A percentile compares a stretch with the other conserved stretches of the same genome.
These are phyloP conservation scores for Thraustotheca clavata DNA, from an alignment of 352 stramenopile genomes.

Conservation along the genomic window DNA sequence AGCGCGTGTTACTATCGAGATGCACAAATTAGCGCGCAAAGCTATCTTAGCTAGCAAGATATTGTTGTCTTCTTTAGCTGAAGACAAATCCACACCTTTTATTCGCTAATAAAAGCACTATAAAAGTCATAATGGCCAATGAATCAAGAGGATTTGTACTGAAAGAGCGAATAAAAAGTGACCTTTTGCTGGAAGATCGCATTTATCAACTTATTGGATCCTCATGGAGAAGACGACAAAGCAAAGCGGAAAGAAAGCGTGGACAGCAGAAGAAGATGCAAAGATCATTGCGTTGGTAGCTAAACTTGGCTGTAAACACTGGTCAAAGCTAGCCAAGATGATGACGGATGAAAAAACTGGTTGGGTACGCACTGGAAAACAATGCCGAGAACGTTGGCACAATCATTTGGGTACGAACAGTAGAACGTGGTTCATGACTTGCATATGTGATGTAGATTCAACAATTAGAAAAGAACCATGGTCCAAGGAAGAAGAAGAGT, in stretches of 20 bases:
- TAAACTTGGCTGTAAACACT: conserved; percentile 18
- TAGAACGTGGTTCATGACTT: not conserved
- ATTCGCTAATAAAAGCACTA: no score
- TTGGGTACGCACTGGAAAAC: conserved; percentile 5
- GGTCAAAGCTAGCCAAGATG: conserved; percentile 21
- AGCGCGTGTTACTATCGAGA: no score
- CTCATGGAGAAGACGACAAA: not conserved
- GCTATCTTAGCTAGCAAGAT: no score
- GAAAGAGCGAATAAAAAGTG: no score
- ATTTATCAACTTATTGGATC: not conserved
- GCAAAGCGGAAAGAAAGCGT: conserved; percentile 16
- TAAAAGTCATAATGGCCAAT: no score
- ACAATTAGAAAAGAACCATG: conserved; percentile 33
- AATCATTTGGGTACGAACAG: conserved; percentile 10
- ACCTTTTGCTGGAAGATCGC: conserved; percentile 13
- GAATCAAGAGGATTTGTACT: no score
- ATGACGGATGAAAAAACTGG: conserved; percentile 1
- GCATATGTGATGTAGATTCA: conserved; percentile 31
- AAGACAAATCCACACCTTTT: no score
- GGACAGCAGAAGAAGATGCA: conserved; percentile 15
- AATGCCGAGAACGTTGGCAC: conserved; percentile 21
- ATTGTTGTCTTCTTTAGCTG: no score
- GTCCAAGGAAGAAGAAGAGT: conserved; percentile 30
- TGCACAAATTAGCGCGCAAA: no score
- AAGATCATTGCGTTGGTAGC: conserved; percentile 12